These are phyloP conservation scores for Microcos paniculata DNA, from an alignment of 345 rosid genomes.

Conservation along the genomic window DNA sequence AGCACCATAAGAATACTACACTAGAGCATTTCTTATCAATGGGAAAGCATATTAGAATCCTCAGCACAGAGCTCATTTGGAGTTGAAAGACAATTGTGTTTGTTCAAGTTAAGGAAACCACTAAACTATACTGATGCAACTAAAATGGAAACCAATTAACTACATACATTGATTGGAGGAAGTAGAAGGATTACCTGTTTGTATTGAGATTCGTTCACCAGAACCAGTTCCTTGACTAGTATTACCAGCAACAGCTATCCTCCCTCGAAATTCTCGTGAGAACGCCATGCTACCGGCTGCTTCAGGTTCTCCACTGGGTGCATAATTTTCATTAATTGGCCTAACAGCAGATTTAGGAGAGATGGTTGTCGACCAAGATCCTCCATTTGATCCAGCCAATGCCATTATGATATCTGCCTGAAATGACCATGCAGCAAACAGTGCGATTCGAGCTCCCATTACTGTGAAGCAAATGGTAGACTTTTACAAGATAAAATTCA, in stretches of 20 bases:
- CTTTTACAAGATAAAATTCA: no score
- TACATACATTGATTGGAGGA: not conserved
- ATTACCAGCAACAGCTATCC: constrained; percentile 23
- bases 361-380: constrained; percentile 89
- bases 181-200: constrained; percentile 41
- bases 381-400: constrained; percentile 92
- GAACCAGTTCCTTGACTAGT: constrained; percentile 35
- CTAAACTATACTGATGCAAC: not conserved
- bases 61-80: not conserved
- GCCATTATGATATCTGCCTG: constrained; percentile 98
- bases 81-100: not conserved
- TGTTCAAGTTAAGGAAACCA: not conserved
- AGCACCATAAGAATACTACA: not conserved
- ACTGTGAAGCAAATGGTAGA: no score
- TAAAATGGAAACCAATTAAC: not conserved
- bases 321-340: constrained; percentile 31
- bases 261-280: constrained; percentile 46
- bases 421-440: constrained; percentile 27
- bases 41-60: not conserved
- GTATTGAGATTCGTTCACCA: constrained; percentile 38
- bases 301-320: constrained; percentile 35
- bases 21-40: not conserved
- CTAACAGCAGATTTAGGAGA: constrained; percentile 50
- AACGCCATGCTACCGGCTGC: constrained; percentile 26
- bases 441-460: no score